Percentiles rank a stretch among this genome's conserved stretches.
Evolutionary conservation across 768 basidiomycete species (phyloP).

Genomic region (Mycena capillaripes): DNA sequence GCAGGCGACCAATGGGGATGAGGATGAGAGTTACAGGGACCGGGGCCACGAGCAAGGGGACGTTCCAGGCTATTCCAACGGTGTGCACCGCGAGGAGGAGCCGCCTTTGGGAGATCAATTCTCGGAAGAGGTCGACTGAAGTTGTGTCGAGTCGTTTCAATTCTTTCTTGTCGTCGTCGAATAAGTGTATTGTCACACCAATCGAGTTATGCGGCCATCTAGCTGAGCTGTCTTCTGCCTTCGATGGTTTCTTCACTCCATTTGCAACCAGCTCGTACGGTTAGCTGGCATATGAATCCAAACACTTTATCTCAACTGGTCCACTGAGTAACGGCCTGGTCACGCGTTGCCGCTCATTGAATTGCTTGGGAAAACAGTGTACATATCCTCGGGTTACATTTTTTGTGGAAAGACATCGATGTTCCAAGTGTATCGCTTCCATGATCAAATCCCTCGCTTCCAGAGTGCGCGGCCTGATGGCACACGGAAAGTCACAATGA

Average conservation of each 20-base stretch:
- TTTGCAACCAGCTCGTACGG: constrained; percentile 6
- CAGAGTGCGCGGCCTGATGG: too few relatives aligned
- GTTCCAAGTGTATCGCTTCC: too few relatives aligned
- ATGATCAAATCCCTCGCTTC: too few relatives aligned
- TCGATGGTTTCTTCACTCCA: constrained; percentile 4
- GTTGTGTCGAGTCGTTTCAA: constrained; percentile 14
- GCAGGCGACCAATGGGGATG: constrained; percentile 8
- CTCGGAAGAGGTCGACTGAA: constrained; percentile 14
- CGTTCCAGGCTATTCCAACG: constrained; percentile 13
- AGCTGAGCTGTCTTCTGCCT: constrained; percentile 2
- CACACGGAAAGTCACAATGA: too few relatives aligned
- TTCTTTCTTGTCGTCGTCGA: constrained; percentile 8
- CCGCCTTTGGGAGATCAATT: constrained; percentile 9
- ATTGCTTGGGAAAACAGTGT: too few relatives aligned
- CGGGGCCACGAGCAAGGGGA: constrained; percentile 2
- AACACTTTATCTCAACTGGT: neutral
- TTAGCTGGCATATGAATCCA: constrained; percentile 3
- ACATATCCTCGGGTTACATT: too few relatives aligned
- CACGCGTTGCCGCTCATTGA: neutral
- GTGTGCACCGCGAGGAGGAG: constrained; percentile 12
- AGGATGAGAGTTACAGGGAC: constrained; percentile 7
- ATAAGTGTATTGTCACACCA: constrained; percentile 2
- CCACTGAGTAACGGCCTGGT: neutral
- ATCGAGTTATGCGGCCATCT: constrained; percentile 7
- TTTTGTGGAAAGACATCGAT: too few relatives aligned